phyloP scores from a whole-genome alignment of 2,329 filamentous ascomycete genomes.

The Byssochlamys sp. region DNA sequence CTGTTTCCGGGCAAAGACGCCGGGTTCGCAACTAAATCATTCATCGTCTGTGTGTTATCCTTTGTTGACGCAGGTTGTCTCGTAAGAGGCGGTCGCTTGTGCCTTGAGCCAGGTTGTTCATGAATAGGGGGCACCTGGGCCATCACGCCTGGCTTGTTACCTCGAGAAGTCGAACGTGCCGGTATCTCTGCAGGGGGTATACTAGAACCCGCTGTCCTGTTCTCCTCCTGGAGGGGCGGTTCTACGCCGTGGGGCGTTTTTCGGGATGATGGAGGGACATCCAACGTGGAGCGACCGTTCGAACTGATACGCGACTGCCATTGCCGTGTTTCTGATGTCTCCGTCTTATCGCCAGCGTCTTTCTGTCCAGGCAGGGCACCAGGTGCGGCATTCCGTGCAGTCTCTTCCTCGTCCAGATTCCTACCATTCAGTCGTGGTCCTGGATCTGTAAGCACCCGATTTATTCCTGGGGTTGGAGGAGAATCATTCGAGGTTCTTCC shows the following conservation, averaged over 20 bases:
- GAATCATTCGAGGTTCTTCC: constrained; percentile 23
- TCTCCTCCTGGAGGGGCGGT: constrained; percentile 24
- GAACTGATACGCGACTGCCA: constrained; percentile 50
- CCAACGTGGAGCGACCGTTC: constrained; percentile 48
- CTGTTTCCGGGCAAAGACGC: constrained; percentile 61
- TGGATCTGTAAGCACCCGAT: constrained; percentile 29
- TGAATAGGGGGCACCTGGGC: constrained; percentile 26
- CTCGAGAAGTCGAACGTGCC: constrained; percentile 44
- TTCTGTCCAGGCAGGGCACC: constrained; percentile 22
- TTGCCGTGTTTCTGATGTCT: constrained; percentile 32
- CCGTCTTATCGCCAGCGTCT: constrained; percentile 20
- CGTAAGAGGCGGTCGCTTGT: constrained; percentile 24
- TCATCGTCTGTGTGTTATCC: constrained; percentile 44
- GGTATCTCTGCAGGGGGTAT: constrained; percentile 33
- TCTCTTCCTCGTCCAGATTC: constrained; percentile 15
- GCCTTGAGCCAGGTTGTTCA: constrained; percentile 17
- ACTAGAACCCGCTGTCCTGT: constrained; percentile 15
- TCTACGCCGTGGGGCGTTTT: constrained; percentile 52
- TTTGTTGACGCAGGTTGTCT: constrained; percentile 18
- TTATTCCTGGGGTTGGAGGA: constrained; percentile 22
- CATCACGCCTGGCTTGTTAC: constrained; percentile 39
- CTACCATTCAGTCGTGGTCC: constrained; percentile 12
- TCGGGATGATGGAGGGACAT: constrained; percentile 39
- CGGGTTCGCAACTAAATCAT: constrained; percentile 56
- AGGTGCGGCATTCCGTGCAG: constrained; percentile 16